phyloP scores from a whole-genome alignment of 2,329 filamentous ascomycete species.

The Venturia aucupariae region DNA sequence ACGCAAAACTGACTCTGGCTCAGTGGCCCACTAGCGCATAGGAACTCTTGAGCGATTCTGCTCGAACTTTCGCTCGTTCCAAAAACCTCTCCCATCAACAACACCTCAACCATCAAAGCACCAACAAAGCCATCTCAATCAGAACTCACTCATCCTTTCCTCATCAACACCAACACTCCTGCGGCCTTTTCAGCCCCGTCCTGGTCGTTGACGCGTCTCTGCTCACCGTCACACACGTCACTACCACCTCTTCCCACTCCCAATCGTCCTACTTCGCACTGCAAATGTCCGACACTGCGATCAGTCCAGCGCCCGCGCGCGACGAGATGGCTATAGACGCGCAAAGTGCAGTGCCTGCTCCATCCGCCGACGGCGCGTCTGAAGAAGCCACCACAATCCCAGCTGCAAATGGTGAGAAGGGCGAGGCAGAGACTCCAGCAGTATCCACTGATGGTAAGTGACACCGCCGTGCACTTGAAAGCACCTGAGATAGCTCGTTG shows the following conservation, averaged over 20 bases:
- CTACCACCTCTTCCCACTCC: background rate
- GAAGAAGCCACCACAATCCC: background rate
- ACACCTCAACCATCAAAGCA: background rate
- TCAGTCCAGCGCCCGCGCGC: background rate
- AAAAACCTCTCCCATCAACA: background rate
- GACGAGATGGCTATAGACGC: background rate
- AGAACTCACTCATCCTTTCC: background rate
- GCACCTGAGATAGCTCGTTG: background rate
- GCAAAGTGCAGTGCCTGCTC: background rate
- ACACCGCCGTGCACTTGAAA: no score
- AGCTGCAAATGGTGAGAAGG: background rate
- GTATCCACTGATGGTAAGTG: background rate
- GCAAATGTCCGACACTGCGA: background rate
- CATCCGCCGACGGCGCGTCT: background rate
- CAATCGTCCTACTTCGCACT: background rate
- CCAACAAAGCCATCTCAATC: background rate
- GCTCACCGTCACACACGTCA: constrained; percentile 1
- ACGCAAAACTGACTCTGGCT: constrained; percentile 5
- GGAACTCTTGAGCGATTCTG: background rate
- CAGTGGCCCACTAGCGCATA: background rate
- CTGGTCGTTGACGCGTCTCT: background rate
- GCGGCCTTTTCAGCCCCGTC: background rate
- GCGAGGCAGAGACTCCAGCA: background rate
- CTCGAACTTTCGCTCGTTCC: background rate
- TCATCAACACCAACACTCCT: constrained; percentile 1